Conservation (phyloP, 371 early-diverging fungal species). For the Apophysomyces trapeziformis region DNA sequence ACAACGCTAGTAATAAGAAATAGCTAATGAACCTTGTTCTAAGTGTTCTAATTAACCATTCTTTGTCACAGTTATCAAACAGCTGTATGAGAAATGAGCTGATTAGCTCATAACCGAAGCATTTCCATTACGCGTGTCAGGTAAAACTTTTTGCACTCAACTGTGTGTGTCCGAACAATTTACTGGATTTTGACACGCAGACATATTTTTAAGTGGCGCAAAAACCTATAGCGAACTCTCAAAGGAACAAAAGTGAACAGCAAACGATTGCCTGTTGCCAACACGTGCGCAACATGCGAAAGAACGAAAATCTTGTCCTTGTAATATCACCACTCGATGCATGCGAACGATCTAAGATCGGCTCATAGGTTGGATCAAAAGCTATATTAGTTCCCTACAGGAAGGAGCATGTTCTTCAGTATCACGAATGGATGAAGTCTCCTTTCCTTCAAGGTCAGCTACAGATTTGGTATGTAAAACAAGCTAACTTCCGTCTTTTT, state of each 20-base stretch:
- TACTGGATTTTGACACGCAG: no score
- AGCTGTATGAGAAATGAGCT: no score
- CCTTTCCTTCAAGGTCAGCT: constrained; percentile 76
- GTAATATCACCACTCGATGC: constrained; percentile 27
- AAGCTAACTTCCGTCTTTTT: neutral
- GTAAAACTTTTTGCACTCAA: no score
- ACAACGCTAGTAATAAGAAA: no score
- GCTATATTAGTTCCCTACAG: constrained; percentile 87
- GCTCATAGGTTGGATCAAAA: constrained; percentile 62
- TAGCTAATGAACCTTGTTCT: no score
- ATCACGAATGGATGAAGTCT: constrained; percentile 95
- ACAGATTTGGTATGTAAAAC: neutral
- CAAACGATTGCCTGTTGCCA: neutral
- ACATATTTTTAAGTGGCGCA: no score
- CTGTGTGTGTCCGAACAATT: no score
- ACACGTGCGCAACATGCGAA: constrained; percentile 24
- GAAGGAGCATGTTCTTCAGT: constrained; percentile 80
- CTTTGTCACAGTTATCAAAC: no score
- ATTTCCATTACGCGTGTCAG: no score
- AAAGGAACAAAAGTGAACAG: constrained; percentile 9
- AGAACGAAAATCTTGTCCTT: constrained; percentile 42
- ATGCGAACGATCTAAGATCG: constrained; percentile 18
- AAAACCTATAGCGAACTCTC: no score
- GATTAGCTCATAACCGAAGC: no score
- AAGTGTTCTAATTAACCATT: no score